These are phyloP conservation scores for Gaeumannomyces sp. DNA, from an alignment of 2,329 filamentous ascomycete genomes.

Conservation along the genomic window DNA sequence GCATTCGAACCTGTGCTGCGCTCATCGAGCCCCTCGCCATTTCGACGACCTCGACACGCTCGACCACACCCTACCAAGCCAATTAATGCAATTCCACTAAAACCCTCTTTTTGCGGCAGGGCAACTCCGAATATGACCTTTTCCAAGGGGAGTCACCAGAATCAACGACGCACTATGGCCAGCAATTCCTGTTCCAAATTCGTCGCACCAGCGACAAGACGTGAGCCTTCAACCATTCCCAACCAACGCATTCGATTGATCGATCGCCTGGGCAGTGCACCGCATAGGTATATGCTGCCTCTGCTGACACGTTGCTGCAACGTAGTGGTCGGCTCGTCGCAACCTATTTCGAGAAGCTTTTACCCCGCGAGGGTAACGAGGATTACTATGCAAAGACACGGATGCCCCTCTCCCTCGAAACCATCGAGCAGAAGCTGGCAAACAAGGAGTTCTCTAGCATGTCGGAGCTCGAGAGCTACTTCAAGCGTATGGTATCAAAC, in stretches of 20 bases:
- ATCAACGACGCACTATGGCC: slow-evolving; percentile 64
- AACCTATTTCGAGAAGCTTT: slow-evolving; percentile 67
- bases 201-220: slow-evolving; percentile 74
- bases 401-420: slow-evolving; percentile 72
- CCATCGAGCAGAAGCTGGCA: slow-evolving; percentile 68
- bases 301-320: background rate
- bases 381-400: slow-evolving; percentile 74
- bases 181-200: slow-evolving; percentile 69
- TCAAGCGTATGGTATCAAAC: slow-evolving; percentile 83
- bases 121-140: slow-evolving; percentile 39
- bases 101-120: background rate
- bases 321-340: slow-evolving; percentile 66
- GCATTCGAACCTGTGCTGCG: background rate
- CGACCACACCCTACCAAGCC: background rate
- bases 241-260: slow-evolving; percentile 3
- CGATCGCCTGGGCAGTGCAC: slow-evolving; percentile 7
- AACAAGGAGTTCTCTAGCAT: slow-evolving; percentile 63
- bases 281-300: slow-evolving; percentile 11
- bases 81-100: background rate
- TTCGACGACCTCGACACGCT: background rate
- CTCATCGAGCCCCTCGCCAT: background rate
- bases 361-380: slow-evolving; percentile 55
- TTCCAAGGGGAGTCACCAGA: slow-evolving; percentile 55
- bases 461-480: slow-evolving; percentile 72
- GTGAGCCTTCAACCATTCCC: slow-evolving; percentile 40